phyloP scores from a whole-genome alignment of 2,329 filamentous ascomycete species.

The Diaporthe nobilis region DNA sequence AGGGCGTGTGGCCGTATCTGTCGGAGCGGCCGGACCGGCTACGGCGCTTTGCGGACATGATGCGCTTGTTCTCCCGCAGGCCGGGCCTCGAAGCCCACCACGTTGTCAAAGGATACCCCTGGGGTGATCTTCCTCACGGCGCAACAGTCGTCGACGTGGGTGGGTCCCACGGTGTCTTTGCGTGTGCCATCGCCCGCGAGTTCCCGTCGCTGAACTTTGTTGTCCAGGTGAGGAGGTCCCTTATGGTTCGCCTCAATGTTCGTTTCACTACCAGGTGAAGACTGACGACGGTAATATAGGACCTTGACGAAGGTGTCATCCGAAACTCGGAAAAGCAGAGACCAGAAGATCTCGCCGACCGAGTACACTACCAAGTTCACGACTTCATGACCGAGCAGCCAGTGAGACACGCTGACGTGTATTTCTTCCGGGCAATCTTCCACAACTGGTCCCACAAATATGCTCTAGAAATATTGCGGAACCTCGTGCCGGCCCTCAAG shows the following conservation, averaged over 20 bases:
- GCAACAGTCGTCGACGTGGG: slow-evolving; percentile 48
- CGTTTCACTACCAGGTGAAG: background rate
- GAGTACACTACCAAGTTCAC: slow-evolving; percentile 47
- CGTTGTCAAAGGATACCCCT: slow-evolving; percentile 45
- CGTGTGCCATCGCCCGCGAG: slow-evolving; percentile 20
- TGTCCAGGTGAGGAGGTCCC: slow-evolving; percentile 41
- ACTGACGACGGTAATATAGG: background rate
- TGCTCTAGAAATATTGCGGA: slow-evolving; percentile 49
- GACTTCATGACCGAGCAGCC: slow-evolving; percentile 50
- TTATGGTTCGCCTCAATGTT: background rate
- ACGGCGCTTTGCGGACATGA: slow-evolving; percentile 10
- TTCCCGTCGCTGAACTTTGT: slow-evolving; percentile 40
- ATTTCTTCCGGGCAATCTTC: slow-evolving; percentile 52
- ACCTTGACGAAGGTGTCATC: slow-evolving; percentile 8
- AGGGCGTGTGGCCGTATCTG: slow-evolving; percentile 12
- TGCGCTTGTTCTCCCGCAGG: slow-evolving; percentile 24
- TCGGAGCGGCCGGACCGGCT: slow-evolving; percentile 13
- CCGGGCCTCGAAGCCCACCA: slow-evolving; percentile 33
- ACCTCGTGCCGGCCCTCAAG: slow-evolving; percentile 50
- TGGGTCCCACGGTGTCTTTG: slow-evolving; percentile 42
- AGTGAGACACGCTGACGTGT: slow-evolving; percentile 45
- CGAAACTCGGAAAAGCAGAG: slow-evolving; percentile 45
- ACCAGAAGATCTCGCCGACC: slow-evolving; percentile 42
- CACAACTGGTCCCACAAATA: slow-evolving; percentile 54
- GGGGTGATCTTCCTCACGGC: slow-evolving; percentile 45